Evolutionary conservation across 2,329 filamentous ascomycete species (phyloP).

Genomic region (Curvularia verruculosa): DNA sequence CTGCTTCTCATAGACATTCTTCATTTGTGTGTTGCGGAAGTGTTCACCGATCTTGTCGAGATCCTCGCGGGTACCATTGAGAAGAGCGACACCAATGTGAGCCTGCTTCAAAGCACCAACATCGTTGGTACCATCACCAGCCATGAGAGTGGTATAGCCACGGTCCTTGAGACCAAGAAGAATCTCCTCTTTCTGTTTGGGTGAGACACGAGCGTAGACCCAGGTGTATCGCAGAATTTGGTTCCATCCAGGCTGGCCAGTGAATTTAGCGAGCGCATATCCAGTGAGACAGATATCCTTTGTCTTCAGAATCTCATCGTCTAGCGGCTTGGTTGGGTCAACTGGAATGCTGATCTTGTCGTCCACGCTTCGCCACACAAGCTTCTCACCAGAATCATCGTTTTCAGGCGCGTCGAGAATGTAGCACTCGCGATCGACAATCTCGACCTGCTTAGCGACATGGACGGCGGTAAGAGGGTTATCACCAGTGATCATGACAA

Average conservation of each 20-base stretch:
- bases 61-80: constrained; percentile 93
- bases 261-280: constrained; percentile 89
- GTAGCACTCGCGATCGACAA: constrained; percentile 92
- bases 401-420: constrained; percentile 96
- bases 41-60: constrained; percentile 91
- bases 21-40: constrained; percentile 94
- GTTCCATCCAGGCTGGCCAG: constrained; percentile 75
- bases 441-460: constrained; percentile 93
- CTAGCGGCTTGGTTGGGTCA: constrained; percentile 79
- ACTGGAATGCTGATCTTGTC: constrained; percentile 87
- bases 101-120: constrained; percentile 98
- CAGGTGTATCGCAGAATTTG: constrained; percentile 86
- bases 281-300: constrained; percentile 97
- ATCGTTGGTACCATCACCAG: constrained; percentile 97
- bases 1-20: constrained; percentile 98
- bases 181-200: constrained; percentile 98
- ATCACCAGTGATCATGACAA: constrained; percentile 99
- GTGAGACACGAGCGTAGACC: constrained; percentile 98
- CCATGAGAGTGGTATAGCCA: constrained; percentile 98
- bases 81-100: constrained; percentile 91
- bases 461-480: constrained; percentile 96
- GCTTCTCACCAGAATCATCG: constrained; percentile 76
- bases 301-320: constrained; percentile 76
- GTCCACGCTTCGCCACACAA: constrained; percentile 95
- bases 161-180: constrained; percentile 94